phyloP scores from a whole-genome alignment of 106 monocot species.

The Acanthochlamys bracteata region DNA sequence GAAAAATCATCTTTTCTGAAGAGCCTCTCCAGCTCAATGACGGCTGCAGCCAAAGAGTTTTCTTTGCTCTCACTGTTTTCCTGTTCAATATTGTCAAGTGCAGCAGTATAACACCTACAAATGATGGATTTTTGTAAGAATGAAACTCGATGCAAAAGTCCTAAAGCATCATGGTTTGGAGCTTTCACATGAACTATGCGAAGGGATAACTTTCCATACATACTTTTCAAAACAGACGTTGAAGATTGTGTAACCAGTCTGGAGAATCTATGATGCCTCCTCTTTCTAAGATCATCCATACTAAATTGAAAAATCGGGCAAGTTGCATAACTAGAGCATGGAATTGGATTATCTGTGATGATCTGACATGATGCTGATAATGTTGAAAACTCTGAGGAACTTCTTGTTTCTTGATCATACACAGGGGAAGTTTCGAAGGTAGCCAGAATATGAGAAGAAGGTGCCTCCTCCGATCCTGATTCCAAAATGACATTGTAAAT shows the following conservation, averaged over 20 bases:
- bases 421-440: conserved; percentile 11
- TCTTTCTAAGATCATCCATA: conserved; percentile 47
- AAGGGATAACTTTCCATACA: conserved; percentile 20
- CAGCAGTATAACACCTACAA: conserved; percentile 69
- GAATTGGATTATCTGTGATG: conserved; percentile 17
- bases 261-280: conserved; percentile 42
- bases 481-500: not conserved
- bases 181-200: too few species aligned
- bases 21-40: conserved; percentile 71
- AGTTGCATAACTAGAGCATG: conserved; percentile 19
- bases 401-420: conserved; percentile 11
- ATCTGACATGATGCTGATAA: conserved; percentile 11
- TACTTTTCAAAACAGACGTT: conserved; percentile 12
- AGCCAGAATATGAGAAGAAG: conserved; percentile 10
- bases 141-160: conserved; percentile 1
- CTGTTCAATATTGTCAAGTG: conserved; percentile 45
- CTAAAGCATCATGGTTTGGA: not conserved
- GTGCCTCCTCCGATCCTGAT: conserved; percentile 6
- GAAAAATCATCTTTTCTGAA: conserved; percentile 94
- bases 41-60: conserved; percentile 60
- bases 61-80: conserved; percentile 60
- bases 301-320: conserved; percentile 50
- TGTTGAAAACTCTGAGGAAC: conserved; percentile 8
- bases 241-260: conserved; percentile 8
- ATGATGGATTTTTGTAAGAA: not conserved